Conservation (phyloP, 2,329 filamentous ascomycete genomes). For the Pseudogymnoascus sp. region DNA sequence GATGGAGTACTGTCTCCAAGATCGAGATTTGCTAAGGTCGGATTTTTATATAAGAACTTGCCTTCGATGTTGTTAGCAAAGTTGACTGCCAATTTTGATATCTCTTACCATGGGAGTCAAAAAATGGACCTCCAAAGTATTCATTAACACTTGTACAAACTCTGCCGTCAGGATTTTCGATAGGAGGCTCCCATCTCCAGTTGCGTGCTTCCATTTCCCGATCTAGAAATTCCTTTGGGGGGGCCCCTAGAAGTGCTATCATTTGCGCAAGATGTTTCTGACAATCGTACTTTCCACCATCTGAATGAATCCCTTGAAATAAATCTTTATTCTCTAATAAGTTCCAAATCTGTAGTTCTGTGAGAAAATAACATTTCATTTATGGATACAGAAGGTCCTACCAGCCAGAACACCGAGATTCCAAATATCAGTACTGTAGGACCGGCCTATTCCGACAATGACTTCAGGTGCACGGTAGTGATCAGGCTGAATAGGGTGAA, state of each 20-base stretch:
- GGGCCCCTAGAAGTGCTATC: conserved; percentile 35
- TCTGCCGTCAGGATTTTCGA: conserved; percentile 21
- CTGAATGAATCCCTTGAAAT: conserved; percentile 9
- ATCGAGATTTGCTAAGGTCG: neutral
- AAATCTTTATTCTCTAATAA: conserved; percentile 15
- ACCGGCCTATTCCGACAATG: conserved; percentile 13
- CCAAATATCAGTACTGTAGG: conserved; percentile 24
- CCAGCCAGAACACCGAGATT: conserved; percentile 21
- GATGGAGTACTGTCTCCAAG: conserved; percentile 23
- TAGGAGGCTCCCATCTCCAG: conserved; percentile 28
- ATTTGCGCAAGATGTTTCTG: conserved; percentile 37
- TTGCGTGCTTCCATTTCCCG: conserved; percentile 26
- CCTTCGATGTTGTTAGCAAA: neutral
- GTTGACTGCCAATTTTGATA: neutral
- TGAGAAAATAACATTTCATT: neutral
- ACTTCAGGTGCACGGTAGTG: conserved; percentile 10
- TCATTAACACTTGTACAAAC: conserved; percentile 27
- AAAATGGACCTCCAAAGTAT: conserved; percentile 32
- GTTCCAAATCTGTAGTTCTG: conserved; percentile 14
- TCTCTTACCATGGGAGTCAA: conserved; percentile 22
- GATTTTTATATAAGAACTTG: neutral
- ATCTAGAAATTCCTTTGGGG: conserved; percentile 31
- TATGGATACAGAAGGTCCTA: conserved; percentile 14
- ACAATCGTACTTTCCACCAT: conserved; percentile 27
- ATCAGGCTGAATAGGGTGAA: conserved; percentile 10